Base-by-base conservation (phyloP, 768 basidiomycete genomes). In the Leccinum truebloodii region DNA sequence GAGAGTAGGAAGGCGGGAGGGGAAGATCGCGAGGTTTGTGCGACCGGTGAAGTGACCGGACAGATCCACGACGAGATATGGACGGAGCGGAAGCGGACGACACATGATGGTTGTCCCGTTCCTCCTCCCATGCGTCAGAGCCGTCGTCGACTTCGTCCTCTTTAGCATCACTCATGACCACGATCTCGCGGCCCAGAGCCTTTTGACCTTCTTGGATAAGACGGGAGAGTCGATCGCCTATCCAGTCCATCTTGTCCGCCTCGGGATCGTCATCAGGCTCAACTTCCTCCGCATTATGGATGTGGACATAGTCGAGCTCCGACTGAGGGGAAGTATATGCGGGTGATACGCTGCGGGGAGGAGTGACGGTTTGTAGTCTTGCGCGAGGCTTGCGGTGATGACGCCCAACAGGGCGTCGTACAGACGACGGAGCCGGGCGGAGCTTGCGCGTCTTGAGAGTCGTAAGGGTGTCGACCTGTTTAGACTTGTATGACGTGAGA, bases 61-160 rank as follows among this genome's bases (percentile, higher is more conserved):
- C 61, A 20, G 66, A 75, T 56, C 69, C 65, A 37, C 55, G 70
- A 10, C 64, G 75, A 30, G 67, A 76, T 60, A 65, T 66, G 37
- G 69, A 70, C 1, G 65, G 59, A 10, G 55, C 62, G 1, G 61
- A 9, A 18, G 13, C n/a, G 14, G 57, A 44, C 26, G 49, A 44
- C 26, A 44, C 14, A 4, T 18, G 30, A 22, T 13, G 57, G 6
- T 28, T 26, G 6, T 62, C 58, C 18, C 53, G 80, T 48, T 89
- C 87, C 57, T 92, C 90, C 59, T 87, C 86, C 92, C 92, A 94
- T 2, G 78, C 80, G 8, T 84, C 89, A 7, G 79, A 80, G 2
- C 89, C 91, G 67, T 92, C 90, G 62, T 92, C 92, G 4, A 86
- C 83, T 65, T 87, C 86, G 59, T 92, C 90, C 64, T 90, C 89